Base-by-base conservation (phyloP, 352 stramenopile species). In the Phytophthora tentaculata region DNA sequence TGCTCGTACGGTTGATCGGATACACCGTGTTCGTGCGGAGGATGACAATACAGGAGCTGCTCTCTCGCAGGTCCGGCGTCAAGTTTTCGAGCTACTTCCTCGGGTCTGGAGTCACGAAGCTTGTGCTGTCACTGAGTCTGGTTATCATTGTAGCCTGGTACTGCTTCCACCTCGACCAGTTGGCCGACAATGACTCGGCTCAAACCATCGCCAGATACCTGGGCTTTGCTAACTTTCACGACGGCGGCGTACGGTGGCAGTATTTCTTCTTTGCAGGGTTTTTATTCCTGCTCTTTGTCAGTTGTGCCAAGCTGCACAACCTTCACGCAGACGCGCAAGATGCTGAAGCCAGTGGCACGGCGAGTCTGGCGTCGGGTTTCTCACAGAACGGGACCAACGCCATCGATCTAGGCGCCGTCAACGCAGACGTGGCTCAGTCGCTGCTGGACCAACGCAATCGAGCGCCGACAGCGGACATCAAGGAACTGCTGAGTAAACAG, bases 1-100 rank as follows among this genome's bases (percentile, higher is more conserved):
- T 92, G 20, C 26, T 95, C 6, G 51, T 72, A 14, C 68, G 84
- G 2, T 72, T 96, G 22, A 56, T 90, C n/a, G 70, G 73, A 24
- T 95, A 87, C 77, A 94, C 86, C 13, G 78, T 91, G 29, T 85
- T 80, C 45, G 74, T 83, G 0, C 81, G 86, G 56, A 75, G 80
- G 35, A 77, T 95, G 55, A 84, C 75, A 3, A 53, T 94, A 1
- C 78, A 84, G 44, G 73, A 91, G 17, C 73, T 96, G 20, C 32
- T 74, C 5, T 69, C 74, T 12, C 67, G 64, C 14, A 61, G 66
- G 13, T 54, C 69, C 17, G 61, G 67, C 10, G 69, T 67, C 0
- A 64, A 65, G 59, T 81, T 60, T 44, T 75, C 59, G 37, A 80
- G 61, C 24, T 75, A 63, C 22, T 89, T 94, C 23, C 62, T 94